These are phyloP conservation scores for Acanthamoeba sp. DNA, from an alignment of 208 protist genomes.

Conservation along the genomic window DNA sequence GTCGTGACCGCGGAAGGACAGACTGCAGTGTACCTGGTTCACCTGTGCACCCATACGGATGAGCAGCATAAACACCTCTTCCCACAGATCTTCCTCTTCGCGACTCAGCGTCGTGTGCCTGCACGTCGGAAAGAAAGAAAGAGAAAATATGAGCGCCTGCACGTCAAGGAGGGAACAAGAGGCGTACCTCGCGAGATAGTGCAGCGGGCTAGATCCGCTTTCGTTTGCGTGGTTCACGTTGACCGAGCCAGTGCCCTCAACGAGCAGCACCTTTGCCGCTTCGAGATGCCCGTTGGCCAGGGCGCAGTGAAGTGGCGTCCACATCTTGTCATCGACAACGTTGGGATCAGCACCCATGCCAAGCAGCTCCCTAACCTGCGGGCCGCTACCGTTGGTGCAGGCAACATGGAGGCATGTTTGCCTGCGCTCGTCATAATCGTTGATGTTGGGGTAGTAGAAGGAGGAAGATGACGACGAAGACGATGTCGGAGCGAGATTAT, in stretches of 20 bases:
- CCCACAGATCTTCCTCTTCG: constrained; percentile 33
- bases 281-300: constrained; percentile 34
- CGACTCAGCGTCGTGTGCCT: background rate
- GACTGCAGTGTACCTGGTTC: background rate
- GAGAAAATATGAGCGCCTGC: too few species aligned
- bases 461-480: background rate
- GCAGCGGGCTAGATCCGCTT: constrained; percentile 30
- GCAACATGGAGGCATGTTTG: constrained; percentile 55
- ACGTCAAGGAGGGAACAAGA: background rate
- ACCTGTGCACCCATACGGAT: background rate
- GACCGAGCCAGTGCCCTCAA: background rate
- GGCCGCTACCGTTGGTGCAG: constrained; percentile 47
- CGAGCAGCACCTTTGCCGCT: background rate
- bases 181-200: constrained; percentile 47
- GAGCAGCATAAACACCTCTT: constrained; percentile 25
- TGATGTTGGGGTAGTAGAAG: constrained; percentile 62
- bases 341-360: constrained; percentile 41
- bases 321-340: background rate
- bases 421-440: constrained; percentile 36
- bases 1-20: too few species aligned
- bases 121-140: background rate
- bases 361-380: background rate
- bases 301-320: constrained; percentile 57
- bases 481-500: background rate
- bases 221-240: constrained; percentile 38